A percentile compares a stretch with the other conserved stretches of the same genome.
Conservation (phyloP, 2,329 filamentous ascomycete species). For the Xylaria sp. region DNA sequence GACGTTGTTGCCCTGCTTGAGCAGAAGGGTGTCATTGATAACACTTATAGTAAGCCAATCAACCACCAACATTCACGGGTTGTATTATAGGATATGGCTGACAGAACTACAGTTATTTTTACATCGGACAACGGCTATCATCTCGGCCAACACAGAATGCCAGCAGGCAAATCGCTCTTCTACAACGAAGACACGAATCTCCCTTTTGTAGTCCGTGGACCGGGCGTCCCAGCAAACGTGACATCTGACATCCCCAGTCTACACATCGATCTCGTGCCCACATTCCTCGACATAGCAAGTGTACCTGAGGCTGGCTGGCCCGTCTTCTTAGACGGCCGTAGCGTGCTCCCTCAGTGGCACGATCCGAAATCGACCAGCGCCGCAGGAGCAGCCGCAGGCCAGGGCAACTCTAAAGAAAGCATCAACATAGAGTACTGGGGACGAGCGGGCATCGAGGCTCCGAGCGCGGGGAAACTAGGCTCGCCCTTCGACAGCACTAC, state of each 20-base stretch:
- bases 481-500: not conserved
- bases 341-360: not conserved
- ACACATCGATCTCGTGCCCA: conserved; percentile 4
- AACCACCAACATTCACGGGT: not conserved
- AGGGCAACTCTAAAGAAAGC: conserved; percentile 1
- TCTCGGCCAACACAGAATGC: not conserved
- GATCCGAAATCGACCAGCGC: not conserved
- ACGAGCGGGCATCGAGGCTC: not conserved
- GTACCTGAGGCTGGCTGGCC: not conserved
- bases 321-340: not conserved
- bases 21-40: not conserved
- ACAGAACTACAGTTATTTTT: not conserved
- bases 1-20: not conserved
- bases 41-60: not conserved
- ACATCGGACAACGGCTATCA: not conserved
- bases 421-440: conserved; percentile 13
- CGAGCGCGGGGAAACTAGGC: not conserved
- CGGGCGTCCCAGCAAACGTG: not conserved
- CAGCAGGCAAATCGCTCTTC: conserved; percentile 2
- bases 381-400: not conserved
- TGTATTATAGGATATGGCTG: not conserved
- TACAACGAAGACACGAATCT: conserved; percentile 4
- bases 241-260: not conserved
- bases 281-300: not conserved
- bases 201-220: not conserved